Evolutionary conservation across 2,329 filamentous ascomycete species (phyloP), one percentile per base, ranked within the genome.

Genomic region (Lecanicillium sp.): DNA sequence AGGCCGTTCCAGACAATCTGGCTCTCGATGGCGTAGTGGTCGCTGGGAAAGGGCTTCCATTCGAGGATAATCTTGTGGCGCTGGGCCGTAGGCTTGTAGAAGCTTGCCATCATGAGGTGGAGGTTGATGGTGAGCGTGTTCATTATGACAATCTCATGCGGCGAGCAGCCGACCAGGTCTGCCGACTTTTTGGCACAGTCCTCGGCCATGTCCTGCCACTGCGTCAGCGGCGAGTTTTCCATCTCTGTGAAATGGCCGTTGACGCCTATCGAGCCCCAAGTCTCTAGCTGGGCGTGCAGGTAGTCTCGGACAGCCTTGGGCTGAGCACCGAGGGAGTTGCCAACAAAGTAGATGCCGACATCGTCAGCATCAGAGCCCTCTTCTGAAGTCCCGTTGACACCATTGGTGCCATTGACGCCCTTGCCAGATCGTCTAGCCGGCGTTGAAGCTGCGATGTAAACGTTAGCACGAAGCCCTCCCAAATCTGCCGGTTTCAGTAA

Each of bases 321-420:
- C 57, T 95, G 88, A 4, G 90, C 74, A 28, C 88, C 88, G 2
- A 95, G 73, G 0, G 87, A 94, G 64, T 95, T 94, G 41, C 89
- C 89, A 48, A 87, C 90, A 46, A 95, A 79, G 59, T 95, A 95
- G 43, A 86, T 80, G 43, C 58, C 57, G 42, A 55, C 51, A 33
- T 59, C 49, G 5, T 50, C 62, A n/a, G 67, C 52, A 2, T 59
- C 52, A 12, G 51, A 51, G 15, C 47, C 50, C 22, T 31, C 41
- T 14, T 15, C n/a, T 15, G 35, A 35, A 13, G 48, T 37, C 25
- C 51, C 47, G 34, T 58, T 57, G 32, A 43, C 41, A 43, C 43
- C 45, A 22, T 46, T 49, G 29, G 9, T 31, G 34, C 45, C 48
- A 36, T 50, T 51, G 11, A 6, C 8, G 12, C 22, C 33, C 22